phyloP scores from a whole-genome alignment of 257 asterid species.

The Asclepias syriaca region DNA sequence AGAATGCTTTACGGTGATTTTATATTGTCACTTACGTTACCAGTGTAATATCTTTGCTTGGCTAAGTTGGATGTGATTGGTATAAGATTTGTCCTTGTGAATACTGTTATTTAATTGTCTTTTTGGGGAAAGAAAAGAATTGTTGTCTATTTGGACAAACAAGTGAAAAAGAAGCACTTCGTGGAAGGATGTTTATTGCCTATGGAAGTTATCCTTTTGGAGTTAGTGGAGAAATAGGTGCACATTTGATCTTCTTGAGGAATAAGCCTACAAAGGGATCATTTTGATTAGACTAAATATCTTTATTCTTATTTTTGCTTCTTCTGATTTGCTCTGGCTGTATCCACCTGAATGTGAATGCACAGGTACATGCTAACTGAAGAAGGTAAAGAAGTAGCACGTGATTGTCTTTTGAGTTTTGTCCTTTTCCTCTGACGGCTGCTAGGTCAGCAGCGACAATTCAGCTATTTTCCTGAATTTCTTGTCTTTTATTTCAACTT shows the following conservation, averaged over 20 bases:
- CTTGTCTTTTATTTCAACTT: too few relatives aligned
- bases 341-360: not conserved
- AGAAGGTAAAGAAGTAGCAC: constrained; percentile 86
- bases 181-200: not conserved
- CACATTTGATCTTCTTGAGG: not conserved
- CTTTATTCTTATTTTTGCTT: not conserved
- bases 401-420: constrained; percentile 71
- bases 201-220: not conserved
- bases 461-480: too few relatives aligned
- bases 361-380: constrained; percentile 92
- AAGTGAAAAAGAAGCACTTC: not conserved
- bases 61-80: too few relatives aligned
- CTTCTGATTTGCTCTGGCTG: not conserved
- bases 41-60: not conserved
- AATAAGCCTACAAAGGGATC: not conserved
- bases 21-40: not conserved
- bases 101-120: too few relatives aligned
- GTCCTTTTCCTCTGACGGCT: too few relatives aligned
- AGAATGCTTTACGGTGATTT: not conserved
- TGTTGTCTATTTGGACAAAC: not conserved
- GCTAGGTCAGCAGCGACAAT: too few relatives aligned
- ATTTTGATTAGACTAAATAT: not conserved
- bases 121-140: too few relatives aligned
- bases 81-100: not conserved
- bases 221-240: not conserved